Percentiles rank a stretch among this genome's conserved stretches.
Conservation (phyloP, 768 basidiomycete genomes). For the Sarcodon sp. region DNA sequence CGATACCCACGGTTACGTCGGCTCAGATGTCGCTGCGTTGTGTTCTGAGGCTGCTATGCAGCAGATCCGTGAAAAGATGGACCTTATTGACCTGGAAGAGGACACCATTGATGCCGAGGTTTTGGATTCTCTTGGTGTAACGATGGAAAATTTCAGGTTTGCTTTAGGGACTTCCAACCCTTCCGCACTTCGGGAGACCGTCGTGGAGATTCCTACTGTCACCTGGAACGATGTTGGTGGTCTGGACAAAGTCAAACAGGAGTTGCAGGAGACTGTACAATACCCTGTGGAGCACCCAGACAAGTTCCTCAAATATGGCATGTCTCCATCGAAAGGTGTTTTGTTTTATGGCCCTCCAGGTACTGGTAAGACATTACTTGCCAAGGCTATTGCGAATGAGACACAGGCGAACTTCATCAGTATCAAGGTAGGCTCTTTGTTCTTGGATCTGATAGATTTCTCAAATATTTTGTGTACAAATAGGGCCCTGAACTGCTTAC, state of each 20-base stretch:
- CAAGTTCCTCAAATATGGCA: slow-evolving; percentile 99
- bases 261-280: slow-evolving; percentile 98
- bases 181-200: slow-evolving; percentile 96
- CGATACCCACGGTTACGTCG: slow-evolving; percentile 98
- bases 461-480: neutral
- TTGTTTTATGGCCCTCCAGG: slow-evolving; percentile 99
- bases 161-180: slow-evolving; percentile 96
- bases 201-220: slow-evolving; percentile 97
- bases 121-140: slow-evolving; percentile 95
- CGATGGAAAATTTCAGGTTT: slow-evolving; percentile 99
- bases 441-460: slow-evolving; percentile 5
- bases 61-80: slow-evolving; percentile 99
- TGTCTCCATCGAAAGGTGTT: slow-evolving; percentile 99
- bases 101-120: slow-evolving; percentile 99
- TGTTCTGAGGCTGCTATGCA: slow-evolving; percentile 99
- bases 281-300: slow-evolving; percentile 99
- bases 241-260: slow-evolving; percentile 98
- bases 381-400: slow-evolving; percentile 99
- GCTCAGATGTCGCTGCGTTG: slow-evolving; percentile 92
- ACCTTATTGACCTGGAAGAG: slow-evolving; percentile 88
- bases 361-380: slow-evolving; percentile 98
- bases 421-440: slow-evolving; percentile 60
- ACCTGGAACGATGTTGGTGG: slow-evolving; percentile 99
- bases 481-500: slow-evolving; percentile 94
- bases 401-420: slow-evolving; percentile 99